Percentiles rank a stretch among this genome's conserved stretches.
Evolutionary conservation across 306 rosid genomes (phyloP).

Genomic region (Cajanus cajan): DNA sequence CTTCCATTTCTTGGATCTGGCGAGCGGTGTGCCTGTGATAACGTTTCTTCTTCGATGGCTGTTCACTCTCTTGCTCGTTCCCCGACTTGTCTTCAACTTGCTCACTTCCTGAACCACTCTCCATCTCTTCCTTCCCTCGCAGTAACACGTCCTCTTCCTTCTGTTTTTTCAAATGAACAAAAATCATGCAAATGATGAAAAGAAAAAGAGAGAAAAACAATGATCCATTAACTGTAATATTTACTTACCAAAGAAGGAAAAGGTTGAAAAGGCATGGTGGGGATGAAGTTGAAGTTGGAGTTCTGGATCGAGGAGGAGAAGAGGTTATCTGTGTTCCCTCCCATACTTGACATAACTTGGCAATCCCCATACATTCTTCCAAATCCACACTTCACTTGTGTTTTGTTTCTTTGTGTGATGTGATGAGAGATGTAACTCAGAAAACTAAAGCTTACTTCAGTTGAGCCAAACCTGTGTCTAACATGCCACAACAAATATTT

Average conservation of each 20-base stretch:
- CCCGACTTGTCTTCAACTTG: slow-evolving; percentile 74
- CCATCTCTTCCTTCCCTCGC: slow-evolving; percentile 80
- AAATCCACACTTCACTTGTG: slow-evolving; percentile 1
- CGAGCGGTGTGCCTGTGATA: slow-evolving; percentile 94
- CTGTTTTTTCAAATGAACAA: slow-evolving; percentile 22
- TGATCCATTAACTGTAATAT: neutral
- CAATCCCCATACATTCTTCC: slow-evolving; percentile 89
- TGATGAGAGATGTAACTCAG: neutral
- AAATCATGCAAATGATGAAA: neutral
- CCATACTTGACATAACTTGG: slow-evolving; percentile 87
- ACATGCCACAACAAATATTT: neutral
- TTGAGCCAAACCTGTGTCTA: slow-evolving; percentile 34
- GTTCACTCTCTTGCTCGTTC: slow-evolving; percentile 64
- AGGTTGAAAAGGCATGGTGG: slow-evolving; percentile 67
- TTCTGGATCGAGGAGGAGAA: slow-evolving; percentile 83
- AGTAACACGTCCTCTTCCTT: slow-evolving; percentile 69
- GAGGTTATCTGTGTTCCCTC: slow-evolving; percentile 67
- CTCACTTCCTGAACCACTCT: slow-evolving; percentile 84
- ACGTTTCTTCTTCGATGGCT: slow-evolving; percentile 71
- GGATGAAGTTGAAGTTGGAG: slow-evolving; percentile 84
- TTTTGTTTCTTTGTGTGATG: neutral
- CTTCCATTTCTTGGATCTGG: slow-evolving; percentile 99
- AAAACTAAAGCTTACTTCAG: slow-evolving; percentile 15
- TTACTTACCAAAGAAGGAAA: slow-evolving; percentile 53
- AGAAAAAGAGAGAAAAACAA: neutral